phyloP scores from a whole-genome alignment of 768 basidiomycete genomes.

The Boletus insuetus region DNA sequence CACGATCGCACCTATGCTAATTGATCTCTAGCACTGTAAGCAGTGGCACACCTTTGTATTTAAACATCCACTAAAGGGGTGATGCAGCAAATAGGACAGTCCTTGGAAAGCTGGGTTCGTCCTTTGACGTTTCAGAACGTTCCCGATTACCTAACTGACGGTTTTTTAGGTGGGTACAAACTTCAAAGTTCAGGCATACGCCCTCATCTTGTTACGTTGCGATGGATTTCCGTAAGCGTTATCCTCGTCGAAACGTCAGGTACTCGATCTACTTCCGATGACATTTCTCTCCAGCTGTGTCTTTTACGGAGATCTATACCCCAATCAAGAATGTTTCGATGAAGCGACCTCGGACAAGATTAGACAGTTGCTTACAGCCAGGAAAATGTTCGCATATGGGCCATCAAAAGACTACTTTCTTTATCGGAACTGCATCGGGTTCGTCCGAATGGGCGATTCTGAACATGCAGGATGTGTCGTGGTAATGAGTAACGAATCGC shows the following conservation, averaged over 20 bases:
- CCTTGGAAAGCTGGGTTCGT: slow-evolving; percentile 79
- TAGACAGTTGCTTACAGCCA: slow-evolving; percentile 52
- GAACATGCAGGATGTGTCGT: slow-evolving; percentile 64
- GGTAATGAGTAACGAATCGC: slow-evolving; percentile 56
- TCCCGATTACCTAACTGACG: neutral
- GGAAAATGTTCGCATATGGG: slow-evolving; percentile 70
- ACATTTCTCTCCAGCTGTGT: slow-evolving; percentile 54
- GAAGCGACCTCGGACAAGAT: slow-evolving; percentile 50
- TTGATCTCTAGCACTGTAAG: slow-evolving; percentile 56
- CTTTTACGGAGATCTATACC: slow-evolving; percentile 85
- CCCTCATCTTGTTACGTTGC: slow-evolving; percentile 69
- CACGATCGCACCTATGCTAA: neutral
- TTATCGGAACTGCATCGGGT: slow-evolving; percentile 67
- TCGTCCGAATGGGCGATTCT: slow-evolving; percentile 62
- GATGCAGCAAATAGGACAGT: slow-evolving; percentile 63
- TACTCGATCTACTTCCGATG: neutral
- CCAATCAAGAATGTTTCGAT: slow-evolving; percentile 65
- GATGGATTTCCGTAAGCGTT: slow-evolving; percentile 69
- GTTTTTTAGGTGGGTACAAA: slow-evolving; percentile 53
- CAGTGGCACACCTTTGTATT: slow-evolving; percentile 25
- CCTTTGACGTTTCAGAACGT: neutral
- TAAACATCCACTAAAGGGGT: neutral
- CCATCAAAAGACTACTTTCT: slow-evolving; percentile 56
- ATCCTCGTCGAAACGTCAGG: neutral
- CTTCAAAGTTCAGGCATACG: slow-evolving; percentile 83